Base-by-base conservation (phyloP, 345 rosid genomes). In the Gossypium turneri region DNA sequence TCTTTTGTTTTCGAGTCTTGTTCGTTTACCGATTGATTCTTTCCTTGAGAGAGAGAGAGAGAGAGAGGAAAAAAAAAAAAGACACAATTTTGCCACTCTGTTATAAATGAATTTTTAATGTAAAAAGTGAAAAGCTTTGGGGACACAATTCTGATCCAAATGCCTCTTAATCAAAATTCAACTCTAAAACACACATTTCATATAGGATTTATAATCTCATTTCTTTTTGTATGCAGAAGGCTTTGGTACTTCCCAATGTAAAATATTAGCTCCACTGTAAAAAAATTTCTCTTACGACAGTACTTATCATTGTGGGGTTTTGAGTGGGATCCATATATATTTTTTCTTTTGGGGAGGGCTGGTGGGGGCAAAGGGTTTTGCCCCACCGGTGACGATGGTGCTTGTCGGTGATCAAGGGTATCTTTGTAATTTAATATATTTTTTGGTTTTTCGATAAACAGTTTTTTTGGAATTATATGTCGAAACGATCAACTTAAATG, bases 41-140 rank as follows among this genome's bases (percentile, higher is more conserved):
- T 82, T 82, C 22, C 81, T 80, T 82, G 81, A 80, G 73, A 79
- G 76, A 59, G 63, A 58, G 22, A 77, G 57, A 64, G 12, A 57
- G 20, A 17, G 2, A 48, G 51, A 13, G 25, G n/a, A n/a, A n/a
- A n/a, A 25, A 34, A 34, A 34, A 1, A 34, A 4, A 34, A 19
- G 72, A 75, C 57, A 79, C 81, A 25, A 53, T 38, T 75, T 38
- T 25, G 65, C 66, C 17, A 16, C 77, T 74, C 79, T 58, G 50
- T 79, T n/a, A 41, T 10, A 25, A 48, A 48, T 5, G 3, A 56
- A 57, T 20, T 11, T 19, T 19, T 2, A 57, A 57, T 8, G 5
- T 22, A 12, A 41, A 45, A 58, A 22, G 43, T 38, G 15, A 22
- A 19, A 22, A 57, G 17, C 57, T 62, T 43, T 73, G 16, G 73